A percentile compares a stretch with the other conserved stretches of the same genome.
Conservation (phyloP, 148 eudicot species). For the Rhododendron simsii region DNA sequence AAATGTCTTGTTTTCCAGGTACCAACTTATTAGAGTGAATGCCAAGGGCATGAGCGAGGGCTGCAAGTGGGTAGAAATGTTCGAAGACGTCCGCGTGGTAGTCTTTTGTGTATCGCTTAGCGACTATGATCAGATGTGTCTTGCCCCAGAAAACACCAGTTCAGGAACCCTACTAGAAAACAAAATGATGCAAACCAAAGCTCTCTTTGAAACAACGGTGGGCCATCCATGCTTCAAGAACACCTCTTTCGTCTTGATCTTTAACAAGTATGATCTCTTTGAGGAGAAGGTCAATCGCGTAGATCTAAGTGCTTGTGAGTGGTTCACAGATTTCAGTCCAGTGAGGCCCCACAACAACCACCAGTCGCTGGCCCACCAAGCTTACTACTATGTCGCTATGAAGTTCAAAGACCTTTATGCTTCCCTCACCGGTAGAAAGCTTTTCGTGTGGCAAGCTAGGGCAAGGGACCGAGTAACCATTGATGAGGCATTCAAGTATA, state of each 20-base stretch:
- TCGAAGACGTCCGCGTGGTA: conserved; percentile 87
- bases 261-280: conserved; percentile 86
- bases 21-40: conserved; percentile 82
- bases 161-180: conserved; percentile 50
- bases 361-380: conserved; percentile 86
- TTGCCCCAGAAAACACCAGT: conserved; percentile 35
- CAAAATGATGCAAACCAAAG: conserved; percentile 80
- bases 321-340: conserved; percentile 82
- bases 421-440: conserved; percentile 73
- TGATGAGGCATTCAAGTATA: conserved; percentile 82
- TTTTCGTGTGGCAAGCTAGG: conserved; percentile 93
- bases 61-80: conserved; percentile 98
- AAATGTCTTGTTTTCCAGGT: conserved; percentile 34
- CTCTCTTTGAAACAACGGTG: conserved; percentile 72
- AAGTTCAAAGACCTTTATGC: conserved; percentile 89
- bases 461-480: conserved; percentile 73
- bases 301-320: conserved; percentile 64
- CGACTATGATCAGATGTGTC: conserved; percentile 73
- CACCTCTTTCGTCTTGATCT: conserved; percentile 70
- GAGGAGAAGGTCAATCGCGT: conserved; percentile 74
- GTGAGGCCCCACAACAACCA: conserved; percentile 63
- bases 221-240: conserved; percentile 81
- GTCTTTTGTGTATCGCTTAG: conserved; percentile 79
- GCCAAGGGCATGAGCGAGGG: conserved; percentile 92
- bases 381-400: conserved; percentile 91